phyloP scores from a whole-genome alignment of 805 yeast species.

The Vanderwaltozyma tropicalis region DNA sequence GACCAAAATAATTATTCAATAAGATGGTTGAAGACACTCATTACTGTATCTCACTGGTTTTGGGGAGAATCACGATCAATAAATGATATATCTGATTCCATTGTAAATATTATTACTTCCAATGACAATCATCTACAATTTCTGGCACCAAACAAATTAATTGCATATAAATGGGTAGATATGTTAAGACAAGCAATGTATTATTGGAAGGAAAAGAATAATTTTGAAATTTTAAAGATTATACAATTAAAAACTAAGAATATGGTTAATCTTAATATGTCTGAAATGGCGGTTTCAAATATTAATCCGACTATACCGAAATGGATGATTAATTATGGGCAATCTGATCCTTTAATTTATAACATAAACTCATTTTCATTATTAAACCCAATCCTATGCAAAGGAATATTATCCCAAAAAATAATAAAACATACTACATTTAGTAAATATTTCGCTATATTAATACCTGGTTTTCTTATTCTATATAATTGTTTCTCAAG shows the following conservation, averaged over 20 bases:
- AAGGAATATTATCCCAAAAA: conserved; percentile 64
- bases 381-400: conserved; percentile 47
- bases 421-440: conserved; percentile 60
- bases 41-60: conserved; percentile 9
- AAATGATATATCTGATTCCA: conserved; percentile 33
- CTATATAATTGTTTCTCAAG: conserved; percentile 45
- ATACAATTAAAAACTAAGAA: conserved; percentile 36
- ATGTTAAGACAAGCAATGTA: conserved; percentile 33
- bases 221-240: conserved; percentile 32
- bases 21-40: background rate
- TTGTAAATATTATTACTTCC: conserved; percentile 41
- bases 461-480: conserved; percentile 61
- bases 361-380: conserved; percentile 50
- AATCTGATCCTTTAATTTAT: conserved; percentile 43
- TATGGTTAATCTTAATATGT: conserved; percentile 36
- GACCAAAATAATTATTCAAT: conserved; percentile 13
- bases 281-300: conserved; percentile 48
- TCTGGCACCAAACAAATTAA: conserved; percentile 40
- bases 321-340: conserved; percentile 45
- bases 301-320: conserved; percentile 36
- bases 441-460: conserved; percentile 45
- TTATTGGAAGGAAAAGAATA: conserved; percentile 51
- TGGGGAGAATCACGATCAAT: conserved; percentile 12
- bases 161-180: conserved; percentile 59
- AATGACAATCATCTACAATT: conserved; percentile 40